These are phyloP conservation scores for Asparagopsis taxiformis DNA, from an alignment of 31 red algal genomes.

Conservation along the genomic window DNA sequence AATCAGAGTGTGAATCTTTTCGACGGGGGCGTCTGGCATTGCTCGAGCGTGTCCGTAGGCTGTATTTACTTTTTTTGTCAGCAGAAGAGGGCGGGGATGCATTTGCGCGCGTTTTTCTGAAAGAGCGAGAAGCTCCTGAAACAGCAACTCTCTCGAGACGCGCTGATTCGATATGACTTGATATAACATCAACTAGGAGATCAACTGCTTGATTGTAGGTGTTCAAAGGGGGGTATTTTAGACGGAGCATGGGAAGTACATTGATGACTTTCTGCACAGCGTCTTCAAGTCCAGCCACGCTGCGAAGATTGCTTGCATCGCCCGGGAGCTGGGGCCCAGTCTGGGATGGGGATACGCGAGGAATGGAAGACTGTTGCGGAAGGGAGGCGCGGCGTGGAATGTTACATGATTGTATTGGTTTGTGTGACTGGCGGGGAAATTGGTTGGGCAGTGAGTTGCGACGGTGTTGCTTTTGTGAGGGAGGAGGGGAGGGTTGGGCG, in stretches of 20 bases:
- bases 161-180: not conserved
- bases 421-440: too few relatives aligned
- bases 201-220: not conserved
- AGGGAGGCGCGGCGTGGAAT: too few relatives aligned
- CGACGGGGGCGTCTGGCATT: not conserved
- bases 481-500: too few relatives aligned
- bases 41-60: not conserved
- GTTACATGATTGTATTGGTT: too few relatives aligned
- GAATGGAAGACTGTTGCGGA: too few relatives aligned
- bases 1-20: not conserved
- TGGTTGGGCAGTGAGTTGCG: too few relatives aligned
- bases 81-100: not conserved
- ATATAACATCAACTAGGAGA: not conserved
- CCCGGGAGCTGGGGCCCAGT: not conserved
- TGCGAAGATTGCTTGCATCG: not conserved
- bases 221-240: not conserved
- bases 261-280: not conserved
- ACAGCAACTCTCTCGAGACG: not conserved
- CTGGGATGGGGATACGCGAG: not conserved
- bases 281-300: not conserved
- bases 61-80: not conserved
- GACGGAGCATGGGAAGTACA: not conserved
- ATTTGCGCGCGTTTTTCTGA: not conserved
- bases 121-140: not conserved
- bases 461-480: too few relatives aligned